A percentile compares a stretch with the other conserved stretches of the same genome.
phyloP scores from a whole-genome alignment of 164 flowering plant genomes.

The Dillenia turbinata region DNA sequence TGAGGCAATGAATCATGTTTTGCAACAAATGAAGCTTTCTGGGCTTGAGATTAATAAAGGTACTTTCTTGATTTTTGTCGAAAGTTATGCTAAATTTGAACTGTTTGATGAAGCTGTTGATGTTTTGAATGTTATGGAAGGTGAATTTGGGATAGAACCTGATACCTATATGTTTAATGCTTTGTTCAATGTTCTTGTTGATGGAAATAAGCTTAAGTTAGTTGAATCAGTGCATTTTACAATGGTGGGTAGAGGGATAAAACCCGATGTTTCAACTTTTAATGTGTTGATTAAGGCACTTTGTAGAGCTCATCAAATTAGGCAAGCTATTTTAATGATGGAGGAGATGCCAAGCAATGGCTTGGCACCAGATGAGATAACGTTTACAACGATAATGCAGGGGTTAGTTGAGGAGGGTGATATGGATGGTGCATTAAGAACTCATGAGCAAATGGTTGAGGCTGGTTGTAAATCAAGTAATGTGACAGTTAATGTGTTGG shows the following conservation, averaged over 20 bases:
- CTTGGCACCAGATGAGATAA: conserved; percentile 74
- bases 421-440: conserved; percentile 65
- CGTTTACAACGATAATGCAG: conserved; percentile 78
- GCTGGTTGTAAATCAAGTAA: conserved; percentile 37
- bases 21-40: conserved; percentile 47
- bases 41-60: conserved; percentile 32
- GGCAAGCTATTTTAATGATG: conserved; percentile 77
- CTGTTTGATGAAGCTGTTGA: conserved; percentile 48
- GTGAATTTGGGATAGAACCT: conserved; percentile 44
- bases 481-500: conserved; percentile 62
- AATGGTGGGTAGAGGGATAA: conserved; percentile 47
- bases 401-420: conserved; percentile 82
- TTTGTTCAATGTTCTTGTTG: conserved; percentile 76
- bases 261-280: conserved; percentile 72
- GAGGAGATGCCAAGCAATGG: conserved; percentile 72
- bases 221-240: conserved; percentile 59
- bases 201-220: conserved; percentile 64
- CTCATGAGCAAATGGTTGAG: conserved; percentile 60
- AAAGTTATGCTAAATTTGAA: conserved; percentile 44
- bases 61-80: conserved; percentile 55
- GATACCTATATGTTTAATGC: conserved; percentile 54
- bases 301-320: conserved; percentile 81
- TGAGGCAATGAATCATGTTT: conserved; percentile 37
- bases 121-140: conserved; percentile 49
- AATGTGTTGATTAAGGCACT: conserved; percentile 86